These are phyloP conservation scores for Asterella californica DNA, from an alignment of 225 moss, liverwort and hornwort genomes.

Conservation along the genomic window DNA sequence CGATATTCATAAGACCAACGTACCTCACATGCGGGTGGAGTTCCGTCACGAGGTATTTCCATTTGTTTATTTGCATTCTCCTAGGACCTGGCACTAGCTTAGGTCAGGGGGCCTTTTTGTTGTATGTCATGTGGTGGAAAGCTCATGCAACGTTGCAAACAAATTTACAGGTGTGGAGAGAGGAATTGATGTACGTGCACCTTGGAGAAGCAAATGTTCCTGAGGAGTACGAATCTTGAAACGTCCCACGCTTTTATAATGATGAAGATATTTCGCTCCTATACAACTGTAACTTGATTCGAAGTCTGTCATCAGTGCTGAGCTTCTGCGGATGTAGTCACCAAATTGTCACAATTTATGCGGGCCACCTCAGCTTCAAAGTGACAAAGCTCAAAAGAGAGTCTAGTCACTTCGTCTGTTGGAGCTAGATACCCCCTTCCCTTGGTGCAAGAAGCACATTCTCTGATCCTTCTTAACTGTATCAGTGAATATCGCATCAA, in stretches of 20 bases:
- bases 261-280: neutral
- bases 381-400: constrained; percentile 1
- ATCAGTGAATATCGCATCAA: constrained; percentile 8
- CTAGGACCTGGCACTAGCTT: neutral
- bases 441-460: constrained; percentile 4
- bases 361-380: neutral
- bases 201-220: constrained; percentile 56
- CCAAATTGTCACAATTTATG: neutral
- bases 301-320: neutral
- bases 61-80: neutral
- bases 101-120: neutral
- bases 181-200: constrained; percentile 76
- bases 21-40: constrained; percentile 88
- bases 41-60: constrained; percentile 77
- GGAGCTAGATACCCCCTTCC: constrained; percentile 1
- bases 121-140: neutral
- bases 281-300: constrained; percentile 7
- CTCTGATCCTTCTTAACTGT: constrained; percentile 1
- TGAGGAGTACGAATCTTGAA: constrained; percentile 65
- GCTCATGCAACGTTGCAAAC: neutral
- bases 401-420: constrained; percentile 2
- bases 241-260: constrained; percentile 13
- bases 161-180: constrained; percentile 75
- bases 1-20: constrained; percentile 95
- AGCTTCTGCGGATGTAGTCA: neutral